Evolutionary conservation across 2,329 filamentous ascomycete genomes (phyloP), one percentile per base, ranked within the genome.

Genomic region (Lasiodiplodia theobromae): DNA sequence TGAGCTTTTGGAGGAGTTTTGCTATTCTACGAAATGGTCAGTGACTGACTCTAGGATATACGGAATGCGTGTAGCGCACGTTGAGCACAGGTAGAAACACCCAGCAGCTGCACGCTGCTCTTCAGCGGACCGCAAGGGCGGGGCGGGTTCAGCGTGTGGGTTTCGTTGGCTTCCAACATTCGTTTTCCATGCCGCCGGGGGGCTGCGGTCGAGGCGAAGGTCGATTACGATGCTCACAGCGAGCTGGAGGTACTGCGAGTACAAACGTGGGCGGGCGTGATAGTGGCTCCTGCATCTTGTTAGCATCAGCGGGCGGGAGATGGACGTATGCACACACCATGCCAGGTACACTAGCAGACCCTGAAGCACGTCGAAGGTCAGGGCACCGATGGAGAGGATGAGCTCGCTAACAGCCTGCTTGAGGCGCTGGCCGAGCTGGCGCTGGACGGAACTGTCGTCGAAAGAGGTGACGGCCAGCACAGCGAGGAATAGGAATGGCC

Each of bases 301-400:
- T 21, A 53, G 8, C 3, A 38, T 18, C 11, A 14, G 54, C 25
- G 7, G 37, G 31, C 23, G n/a, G 8, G 54, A 25, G 28, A 28
- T 8, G 31, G 21, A 16, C 16, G 28, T 16, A 14, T 11, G 10
- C 11, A 31, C 38, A 21, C 18, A 80, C 79, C 79, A 82, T 28
- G 76, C 78, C 18, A 77, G 69, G 64, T 76, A 77, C 0, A 82
- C 71, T 18, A 82, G 70, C 4, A 81, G 68, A 3, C 80, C 80
- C 70, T 83, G 78, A 16, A 82, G 72, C n/a, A 80, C 72, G 40
- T 81, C 81, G n/a, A 83, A 75, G 44, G 73, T 78, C 25, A 78
- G 73, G 14, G 78, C 73, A 4, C 76, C 75, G 8, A 71, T 71
- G 18, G 76, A 57, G 14, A 82, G 72, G 60, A 80, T 75, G 11